These are phyloP conservation scores for Rhodotorula sp. DNA, from an alignment of 1,284 basidiomycete species.

Conservation along the genomic window DNA sequence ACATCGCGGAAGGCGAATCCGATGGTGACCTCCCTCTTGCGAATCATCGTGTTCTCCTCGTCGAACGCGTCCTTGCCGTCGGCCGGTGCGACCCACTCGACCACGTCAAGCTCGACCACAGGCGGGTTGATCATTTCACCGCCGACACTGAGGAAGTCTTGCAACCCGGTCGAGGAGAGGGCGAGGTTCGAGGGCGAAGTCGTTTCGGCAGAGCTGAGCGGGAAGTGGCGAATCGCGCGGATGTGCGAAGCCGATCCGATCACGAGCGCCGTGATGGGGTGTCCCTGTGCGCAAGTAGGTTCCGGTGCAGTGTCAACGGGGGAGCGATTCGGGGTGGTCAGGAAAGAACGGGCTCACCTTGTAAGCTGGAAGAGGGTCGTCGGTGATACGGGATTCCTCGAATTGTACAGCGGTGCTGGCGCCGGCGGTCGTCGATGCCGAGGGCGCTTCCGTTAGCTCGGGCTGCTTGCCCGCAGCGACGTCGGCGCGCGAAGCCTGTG, in stretches of 20 bases:
- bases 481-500: neutral
- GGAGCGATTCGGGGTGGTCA: neutral
- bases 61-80: neutral
- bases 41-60: neutral
- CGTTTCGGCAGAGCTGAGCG: neutral
- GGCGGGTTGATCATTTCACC: neutral
- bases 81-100: neutral
- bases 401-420: neutral
- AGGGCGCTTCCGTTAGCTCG: neutral
- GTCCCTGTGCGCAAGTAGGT: neutral
- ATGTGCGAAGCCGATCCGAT: conserved; percentile 5
- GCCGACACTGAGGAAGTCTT: neutral
- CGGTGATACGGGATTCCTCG: neutral
- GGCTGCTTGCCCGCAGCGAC: neutral
- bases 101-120: conserved; percentile 24
- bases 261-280: conserved; percentile 16
- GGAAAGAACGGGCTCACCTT: neutral
- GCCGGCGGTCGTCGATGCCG: neutral
- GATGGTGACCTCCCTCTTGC: conserved; percentile 12
- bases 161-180: neutral
- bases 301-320: too few species aligned
- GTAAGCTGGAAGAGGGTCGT: conserved; percentile 12
- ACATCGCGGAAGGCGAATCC: conserved; percentile 22
- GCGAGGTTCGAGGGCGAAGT: neutral
- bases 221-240: conserved; percentile 11